Conservation (phyloP, 352 stramenopile genomes). For the Phytophthora pini region DNA sequence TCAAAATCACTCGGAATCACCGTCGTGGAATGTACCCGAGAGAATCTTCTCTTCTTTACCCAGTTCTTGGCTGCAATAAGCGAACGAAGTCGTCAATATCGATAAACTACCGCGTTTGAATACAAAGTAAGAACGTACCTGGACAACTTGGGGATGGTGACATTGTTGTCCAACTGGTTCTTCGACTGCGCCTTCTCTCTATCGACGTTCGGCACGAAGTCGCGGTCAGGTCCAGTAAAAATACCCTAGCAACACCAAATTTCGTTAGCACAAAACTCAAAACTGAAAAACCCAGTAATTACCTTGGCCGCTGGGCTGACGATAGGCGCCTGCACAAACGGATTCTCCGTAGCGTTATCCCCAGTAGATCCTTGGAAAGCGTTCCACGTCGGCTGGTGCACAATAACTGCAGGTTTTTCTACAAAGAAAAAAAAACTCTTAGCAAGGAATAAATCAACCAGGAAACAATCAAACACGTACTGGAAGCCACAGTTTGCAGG, state of each 20-base stretch:
- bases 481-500: conserved; percentile 45
- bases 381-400: conserved; percentile 59
- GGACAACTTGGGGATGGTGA: conserved; percentile 45
- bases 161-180: conserved; percentile 48
- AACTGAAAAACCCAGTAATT: neutral
- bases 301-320: conserved; percentile 39
- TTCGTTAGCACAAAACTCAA: conserved; percentile 1
- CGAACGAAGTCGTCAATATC: neutral
- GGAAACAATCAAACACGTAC: conserved; percentile 32
- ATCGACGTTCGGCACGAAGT: conserved; percentile 46
- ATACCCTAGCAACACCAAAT: conserved; percentile 25
- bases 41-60: conserved; percentile 76
- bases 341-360: conserved; percentile 52
- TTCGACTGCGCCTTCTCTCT: conserved; percentile 48
- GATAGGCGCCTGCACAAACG: conserved; percentile 57
- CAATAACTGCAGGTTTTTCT: conserved; percentile 49
- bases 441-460: conserved; percentile 6
- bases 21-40: conserved; percentile 67
- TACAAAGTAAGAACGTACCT: conserved; percentile 35
- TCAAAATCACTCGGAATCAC: conserved; percentile 59
- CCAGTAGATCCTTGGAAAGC: conserved; percentile 55
- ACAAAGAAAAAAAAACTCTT: conserved; percentile 11
- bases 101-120: conserved; percentile 3
- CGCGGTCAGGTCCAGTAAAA: conserved; percentile 40
- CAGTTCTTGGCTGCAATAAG: conserved; percentile 42